Percentiles rank a stretch among this genome's conserved stretches.
These are phyloP conservation scores for Ogataea neopini DNA, from an alignment of 805 yeast genomes.

Conservation along the genomic window DNA sequence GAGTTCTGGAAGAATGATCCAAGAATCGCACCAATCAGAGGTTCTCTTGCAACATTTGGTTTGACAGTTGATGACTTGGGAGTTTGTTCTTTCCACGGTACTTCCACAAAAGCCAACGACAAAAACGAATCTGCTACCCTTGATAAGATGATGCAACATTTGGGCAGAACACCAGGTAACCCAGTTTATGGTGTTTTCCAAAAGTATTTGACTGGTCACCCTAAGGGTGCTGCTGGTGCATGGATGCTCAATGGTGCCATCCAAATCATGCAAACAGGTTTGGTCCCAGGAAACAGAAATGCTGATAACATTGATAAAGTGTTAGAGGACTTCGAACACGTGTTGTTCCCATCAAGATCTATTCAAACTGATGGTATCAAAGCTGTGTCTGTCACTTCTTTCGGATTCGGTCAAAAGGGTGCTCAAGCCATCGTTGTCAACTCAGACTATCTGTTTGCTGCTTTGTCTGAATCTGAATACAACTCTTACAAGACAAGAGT, in stretches of 20 bases:
- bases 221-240: slow-evolving; percentile 99
- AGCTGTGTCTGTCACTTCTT: slow-evolving; percentile 95
- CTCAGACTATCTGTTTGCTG: slow-evolving; percentile 90
- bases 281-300: slow-evolving; percentile 98
- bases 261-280: slow-evolving; percentile 87
- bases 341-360: slow-evolving; percentile 91
- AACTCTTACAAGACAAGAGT: slow-evolving; percentile 72
- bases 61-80: slow-evolving; percentile 92
- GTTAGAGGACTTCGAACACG: slow-evolving; percentile 81
- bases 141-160: slow-evolving; percentile 88
- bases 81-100: slow-evolving; percentile 98
- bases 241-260: slow-evolving; percentile 99
- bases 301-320: slow-evolving; percentile 92
- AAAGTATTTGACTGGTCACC: slow-evolving; percentile 98
- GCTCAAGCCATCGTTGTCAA: slow-evolving; percentile 91
- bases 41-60: slow-evolving; percentile 92
- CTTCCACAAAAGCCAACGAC: slow-evolving; percentile 97
- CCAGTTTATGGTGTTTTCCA: slow-evolving; percentile 98
- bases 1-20: slow-evolving; percentile 89
- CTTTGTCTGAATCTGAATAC: slow-evolving; percentile 71
- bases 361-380: slow-evolving; percentile 95
- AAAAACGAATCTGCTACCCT: slow-evolving; percentile 95
- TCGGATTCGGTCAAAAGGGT: slow-evolving; percentile 99
- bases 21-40: slow-evolving; percentile 94
- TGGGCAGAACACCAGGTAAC: slow-evolving; percentile 97